Percentiles rank a stretch among this genome's conserved stretches.
phyloP scores from a whole-genome alignment of 305 asterid genomes.

The Fraxinus nigra region DNA sequence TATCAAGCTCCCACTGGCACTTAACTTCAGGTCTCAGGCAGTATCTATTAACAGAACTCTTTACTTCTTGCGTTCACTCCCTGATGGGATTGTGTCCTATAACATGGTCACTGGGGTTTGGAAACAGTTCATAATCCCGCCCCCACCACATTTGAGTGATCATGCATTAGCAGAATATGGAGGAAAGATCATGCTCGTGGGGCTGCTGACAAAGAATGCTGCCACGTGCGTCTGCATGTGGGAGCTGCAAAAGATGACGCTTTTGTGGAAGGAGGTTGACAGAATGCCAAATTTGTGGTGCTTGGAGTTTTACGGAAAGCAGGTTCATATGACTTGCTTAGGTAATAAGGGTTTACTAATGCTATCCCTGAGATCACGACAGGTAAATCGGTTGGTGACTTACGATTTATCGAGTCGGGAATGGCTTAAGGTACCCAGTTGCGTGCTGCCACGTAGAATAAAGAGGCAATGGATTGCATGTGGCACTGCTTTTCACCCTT shows the following conservation, averaged over 20 bases:
- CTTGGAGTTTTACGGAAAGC: constrained; percentile 99
- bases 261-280: constrained; percentile 99
- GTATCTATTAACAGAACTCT: constrained; percentile 50
- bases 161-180: constrained; percentile 73
- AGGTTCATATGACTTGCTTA: constrained; percentile 90
- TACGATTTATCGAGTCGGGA: constrained; percentile 66
- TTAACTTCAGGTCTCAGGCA: constrained; percentile 88
- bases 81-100: constrained; percentile 75
- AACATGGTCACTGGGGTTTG: constrained; percentile 61
- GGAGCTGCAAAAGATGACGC: constrained; percentile 99
- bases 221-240: constrained; percentile 94
- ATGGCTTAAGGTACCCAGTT: constrained; percentile 90
- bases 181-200: constrained; percentile 89
- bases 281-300: constrained; percentile 99
- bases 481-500: constrained; percentile 88
- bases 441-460: constrained; percentile 70
- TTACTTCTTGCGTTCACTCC: constrained; percentile 84
- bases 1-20: constrained; percentile 71
- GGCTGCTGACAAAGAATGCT: constrained; percentile 87
- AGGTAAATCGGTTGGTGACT: constrained; percentile 76
- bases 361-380: constrained; percentile 82
- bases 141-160: constrained; percentile 66
- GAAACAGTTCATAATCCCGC: constrained; percentile 71
- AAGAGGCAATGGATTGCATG: constrained; percentile 89
- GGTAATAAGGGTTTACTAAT: constrained; percentile 90